These are phyloP conservation scores for Raddia guianensis DNA, from an alignment of 176 grass and related monocot species.

Conservation along the genomic window DNA sequence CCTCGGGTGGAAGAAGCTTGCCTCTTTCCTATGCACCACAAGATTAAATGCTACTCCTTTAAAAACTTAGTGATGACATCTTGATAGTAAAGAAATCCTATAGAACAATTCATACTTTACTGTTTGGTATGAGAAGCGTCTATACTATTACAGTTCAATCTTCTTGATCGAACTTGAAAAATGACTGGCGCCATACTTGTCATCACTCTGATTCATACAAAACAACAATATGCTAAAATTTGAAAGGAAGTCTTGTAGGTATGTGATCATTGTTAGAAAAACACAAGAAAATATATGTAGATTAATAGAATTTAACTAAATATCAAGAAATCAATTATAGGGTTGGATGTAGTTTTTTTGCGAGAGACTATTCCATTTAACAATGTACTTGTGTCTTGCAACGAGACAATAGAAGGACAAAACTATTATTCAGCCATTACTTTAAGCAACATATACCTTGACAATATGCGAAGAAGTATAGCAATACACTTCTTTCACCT, in stretches of 20 bases:
- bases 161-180: background rate
- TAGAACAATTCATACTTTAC: background rate
- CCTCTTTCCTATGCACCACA: too few species aligned
- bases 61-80: too few species aligned
- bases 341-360: background rate
- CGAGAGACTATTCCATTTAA: constrained; percentile 18
- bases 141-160: background rate
- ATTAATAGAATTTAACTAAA: constrained; percentile 4
- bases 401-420: constrained; percentile 3
- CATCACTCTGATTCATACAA: constrained; percentile 15
- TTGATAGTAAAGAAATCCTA: too few species aligned
- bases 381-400: constrained; percentile 16
- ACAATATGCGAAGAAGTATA: constrained; percentile 93
- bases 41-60: too few species aligned
- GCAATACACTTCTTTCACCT: constrained; percentile 92
- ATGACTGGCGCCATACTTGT: constrained; percentile 30
- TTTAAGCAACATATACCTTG: constrained; percentile 62
- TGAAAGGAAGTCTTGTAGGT: background rate
- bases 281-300: constrained; percentile 15
- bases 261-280: constrained; percentile 1
- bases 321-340: constrained; percentile 11
- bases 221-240: constrained; percentile 20
- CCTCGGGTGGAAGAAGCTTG: too few species aligned
- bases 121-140: constrained; percentile 2
- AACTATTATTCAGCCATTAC: constrained; percentile 11